Conservation (phyloP, 805 yeast genomes). For the Saccharomycopsis malanga region DNA sequence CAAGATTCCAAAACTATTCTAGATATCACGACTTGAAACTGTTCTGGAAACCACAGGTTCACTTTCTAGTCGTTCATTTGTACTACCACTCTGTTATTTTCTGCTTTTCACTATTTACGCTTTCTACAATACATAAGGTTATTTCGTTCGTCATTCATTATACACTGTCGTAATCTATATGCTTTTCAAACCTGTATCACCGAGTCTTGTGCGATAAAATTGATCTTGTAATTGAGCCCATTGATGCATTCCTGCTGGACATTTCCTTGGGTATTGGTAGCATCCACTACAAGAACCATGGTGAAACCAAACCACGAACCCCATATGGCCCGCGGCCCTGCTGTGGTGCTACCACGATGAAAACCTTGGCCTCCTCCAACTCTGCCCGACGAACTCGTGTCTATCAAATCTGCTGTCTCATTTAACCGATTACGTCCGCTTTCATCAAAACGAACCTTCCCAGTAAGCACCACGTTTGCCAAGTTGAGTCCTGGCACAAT, state of each 20-base stretch:
- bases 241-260: conserved; percentile 41
- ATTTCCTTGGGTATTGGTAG: conserved; percentile 28
- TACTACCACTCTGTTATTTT: no score
- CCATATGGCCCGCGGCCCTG: conserved; percentile 44
- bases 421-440: conserved; percentile 62
- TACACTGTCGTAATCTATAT: no score
- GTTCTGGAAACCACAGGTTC: no score
- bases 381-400: conserved; percentile 26
- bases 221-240: conserved; percentile 59
- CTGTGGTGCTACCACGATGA: conserved; percentile 28
- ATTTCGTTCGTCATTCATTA: no score
- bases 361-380: conserved; percentile 55
- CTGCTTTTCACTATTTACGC: no score
- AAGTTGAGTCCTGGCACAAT: conserved; percentile 30
- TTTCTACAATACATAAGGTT: no score
- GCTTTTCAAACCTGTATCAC: conserved; percentile 26
- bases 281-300: conserved; percentile 51
- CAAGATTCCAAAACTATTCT: no score
- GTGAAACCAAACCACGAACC: conserved; percentile 68
- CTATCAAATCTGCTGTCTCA: conserved; percentile 49
- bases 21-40: no score
- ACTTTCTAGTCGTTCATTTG: no score
- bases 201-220: conserved; percentile 53
- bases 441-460: conserved; percentile 70
- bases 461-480: conserved; percentile 27